phyloP scores from a whole-genome alignment of 306 rosid genomes.

The Pueraria montana region DNA sequence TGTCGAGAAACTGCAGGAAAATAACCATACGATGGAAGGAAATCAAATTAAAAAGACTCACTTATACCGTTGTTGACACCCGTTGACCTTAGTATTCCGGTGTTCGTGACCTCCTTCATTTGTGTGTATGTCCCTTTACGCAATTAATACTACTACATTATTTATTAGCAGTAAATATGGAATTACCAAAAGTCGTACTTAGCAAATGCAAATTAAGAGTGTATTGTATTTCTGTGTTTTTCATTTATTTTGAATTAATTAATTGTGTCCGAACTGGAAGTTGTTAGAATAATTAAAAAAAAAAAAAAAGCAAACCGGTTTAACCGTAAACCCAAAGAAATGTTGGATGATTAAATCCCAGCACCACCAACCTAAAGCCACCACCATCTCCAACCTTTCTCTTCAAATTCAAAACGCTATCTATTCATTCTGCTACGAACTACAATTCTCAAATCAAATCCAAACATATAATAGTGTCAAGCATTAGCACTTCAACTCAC shows the following conservation, averaged over 20 bases:
- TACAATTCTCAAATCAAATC: slow-evolving; percentile 28
- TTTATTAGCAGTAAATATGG: neutral
- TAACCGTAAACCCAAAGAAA: slow-evolving; percentile 73
- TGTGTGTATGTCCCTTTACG: neutral
- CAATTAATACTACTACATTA: neutral
- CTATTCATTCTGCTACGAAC: slow-evolving; percentile 26
- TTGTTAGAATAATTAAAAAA: slow-evolving; percentile 32
- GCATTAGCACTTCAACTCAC: slow-evolving; percentile 7
- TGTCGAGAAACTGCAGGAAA: slow-evolving; percentile 7
- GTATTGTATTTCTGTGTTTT: neutral
- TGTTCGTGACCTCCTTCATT: too few species aligned
- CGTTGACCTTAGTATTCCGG: neutral
- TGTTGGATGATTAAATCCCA: slow-evolving; percentile 53
- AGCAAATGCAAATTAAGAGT: neutral
- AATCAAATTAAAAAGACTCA: neutral
- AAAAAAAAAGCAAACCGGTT: neutral
- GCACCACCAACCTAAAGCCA: slow-evolving; percentile 43
- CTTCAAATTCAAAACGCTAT: slow-evolving; percentile 36
- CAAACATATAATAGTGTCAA: slow-evolving; percentile 11
- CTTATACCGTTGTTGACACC: slow-evolving; percentile 36
- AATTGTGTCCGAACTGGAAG: slow-evolving; percentile 32
- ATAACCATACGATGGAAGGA: neutral
- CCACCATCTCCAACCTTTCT: slow-evolving; percentile 47
- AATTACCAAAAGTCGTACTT: neutral
- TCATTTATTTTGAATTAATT: slow-evolving; percentile 8